Conservation (phyloP, 192 early-diverging fungal genomes). For the Backusella westeae region DNA sequence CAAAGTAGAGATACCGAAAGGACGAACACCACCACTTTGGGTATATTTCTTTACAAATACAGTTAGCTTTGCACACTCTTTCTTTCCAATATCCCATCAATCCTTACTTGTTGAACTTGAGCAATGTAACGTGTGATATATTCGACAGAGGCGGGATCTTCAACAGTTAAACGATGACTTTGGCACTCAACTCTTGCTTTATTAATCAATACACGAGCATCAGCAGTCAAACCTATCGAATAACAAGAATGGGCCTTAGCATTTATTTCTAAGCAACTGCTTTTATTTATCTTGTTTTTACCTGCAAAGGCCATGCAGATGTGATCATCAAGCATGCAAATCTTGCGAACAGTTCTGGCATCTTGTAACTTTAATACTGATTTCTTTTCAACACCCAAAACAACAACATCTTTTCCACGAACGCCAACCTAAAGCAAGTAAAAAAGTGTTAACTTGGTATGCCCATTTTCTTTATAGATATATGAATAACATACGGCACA, state of each 20-base stretch:
- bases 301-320: slow-evolving; percentile 96
- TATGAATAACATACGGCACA: slow-evolving; percentile 73
- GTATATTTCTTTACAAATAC: slow-evolving; percentile 80
- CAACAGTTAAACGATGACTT: slow-evolving; percentile 94
- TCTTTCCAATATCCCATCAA: not conserved
- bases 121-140: slow-evolving; percentile 98
- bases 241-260: not conserved
- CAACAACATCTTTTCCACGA: slow-evolving; percentile 84
- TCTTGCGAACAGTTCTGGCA: slow-evolving; percentile 94
- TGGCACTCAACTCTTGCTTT: slow-evolving; percentile 98
- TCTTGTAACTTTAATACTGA: slow-evolving; percentile 95
- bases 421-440: slow-evolving; percentile 81
- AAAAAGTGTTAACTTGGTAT: not conserved
- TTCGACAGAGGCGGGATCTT: slow-evolving; percentile 96
- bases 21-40: slow-evolving; percentile 96
- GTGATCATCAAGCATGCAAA: slow-evolving; percentile 95
- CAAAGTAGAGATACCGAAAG: slow-evolving; percentile 97
- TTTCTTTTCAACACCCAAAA: slow-evolving; percentile 97
- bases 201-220: slow-evolving; percentile 94
- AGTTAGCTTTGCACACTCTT: not conserved
- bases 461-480: not conserved
- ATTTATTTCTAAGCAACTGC: not conserved
- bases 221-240: slow-evolving; percentile 82
- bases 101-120: slow-evolving; percentile 85
- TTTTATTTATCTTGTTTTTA: slow-evolving; percentile 28